phyloP scores from a whole-genome alignment of 2,329 filamentous ascomycete species.

The Diaporthe sp. region DNA sequence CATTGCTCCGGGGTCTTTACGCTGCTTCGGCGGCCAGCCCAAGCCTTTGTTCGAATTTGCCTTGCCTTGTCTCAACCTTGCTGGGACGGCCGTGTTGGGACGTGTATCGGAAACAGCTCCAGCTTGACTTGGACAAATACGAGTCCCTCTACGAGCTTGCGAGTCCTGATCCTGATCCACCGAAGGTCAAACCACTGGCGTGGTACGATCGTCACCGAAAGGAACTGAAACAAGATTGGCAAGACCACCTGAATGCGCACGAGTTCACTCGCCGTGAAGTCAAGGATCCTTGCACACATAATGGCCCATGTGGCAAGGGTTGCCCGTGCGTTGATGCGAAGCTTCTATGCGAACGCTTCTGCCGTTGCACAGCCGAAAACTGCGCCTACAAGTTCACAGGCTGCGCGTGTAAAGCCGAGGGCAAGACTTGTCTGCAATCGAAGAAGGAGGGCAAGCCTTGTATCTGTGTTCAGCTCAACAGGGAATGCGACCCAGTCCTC shows the following conservation, averaged over 20 bases:
- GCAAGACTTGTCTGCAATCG: constrained; percentile 70
- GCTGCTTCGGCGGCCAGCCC: constrained; percentile 44
- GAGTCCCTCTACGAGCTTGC: constrained; percentile 47
- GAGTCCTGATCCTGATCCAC: constrained; percentile 46
- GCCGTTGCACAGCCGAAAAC: constrained; percentile 70
- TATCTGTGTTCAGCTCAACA: constrained; percentile 78
- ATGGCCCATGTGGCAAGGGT: constrained; percentile 72
- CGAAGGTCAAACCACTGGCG: constrained; percentile 60
- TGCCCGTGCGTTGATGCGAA: constrained; percentile 75
- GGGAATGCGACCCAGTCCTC: constrained; percentile 85
- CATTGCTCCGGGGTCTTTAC: constrained; percentile 63
- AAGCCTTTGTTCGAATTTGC: constrained; percentile 51
- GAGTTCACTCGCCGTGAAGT: constrained; percentile 69
- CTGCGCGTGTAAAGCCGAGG: constrained; percentile 73
- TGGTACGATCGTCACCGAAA: constrained; percentile 73
- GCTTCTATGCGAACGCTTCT: constrained; percentile 81
- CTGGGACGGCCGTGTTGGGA: constrained; percentile 67
- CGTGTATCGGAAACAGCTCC: constrained; percentile 60
- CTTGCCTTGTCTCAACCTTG: constrained; percentile 65
- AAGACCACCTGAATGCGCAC: constrained; percentile 68
- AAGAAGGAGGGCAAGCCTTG: constrained; percentile 72
- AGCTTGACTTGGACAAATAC: constrained; percentile 51
- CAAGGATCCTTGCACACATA: constrained; percentile 77
- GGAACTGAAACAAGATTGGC: constrained; percentile 67
- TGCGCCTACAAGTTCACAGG: constrained; percentile 77